These are phyloP conservation scores for Marasmius oreades DNA, from an alignment of 1,284 basidiomycete genomes.

Conservation along the genomic window DNA sequence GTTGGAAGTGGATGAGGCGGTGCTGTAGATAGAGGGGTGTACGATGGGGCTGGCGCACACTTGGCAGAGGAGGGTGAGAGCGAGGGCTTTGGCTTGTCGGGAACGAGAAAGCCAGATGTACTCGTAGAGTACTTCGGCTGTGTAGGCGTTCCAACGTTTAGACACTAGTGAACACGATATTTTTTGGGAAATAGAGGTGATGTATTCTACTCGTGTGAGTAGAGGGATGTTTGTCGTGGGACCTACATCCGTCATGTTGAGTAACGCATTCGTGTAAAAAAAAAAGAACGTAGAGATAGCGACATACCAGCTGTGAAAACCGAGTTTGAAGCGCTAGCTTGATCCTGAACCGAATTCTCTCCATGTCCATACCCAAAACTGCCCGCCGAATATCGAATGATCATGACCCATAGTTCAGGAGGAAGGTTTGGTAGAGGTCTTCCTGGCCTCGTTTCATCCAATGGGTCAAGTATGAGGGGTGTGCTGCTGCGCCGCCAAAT, in stretches of 20 bases:
- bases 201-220: slow-evolving; percentile 30
- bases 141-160: slow-evolving; percentile 49
- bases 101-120: slow-evolving; percentile 64
- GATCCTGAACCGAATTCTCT: no score
- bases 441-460: slow-evolving; percentile 13
- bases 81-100: slow-evolving; percentile 54
- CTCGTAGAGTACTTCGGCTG: slow-evolving; percentile 56
- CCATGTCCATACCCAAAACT: no score
- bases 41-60: slow-evolving; percentile 6
- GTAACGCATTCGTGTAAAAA: no score
- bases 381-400: slow-evolving; percentile 38
- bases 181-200: slow-evolving; percentile 45
- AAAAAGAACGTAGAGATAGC: not conserved
- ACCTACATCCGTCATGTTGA: slow-evolving; percentile 15
- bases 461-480: slow-evolving; percentile 4
- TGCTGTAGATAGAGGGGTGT: not conserved
- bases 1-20: not conserved
- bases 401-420: slow-evolving; percentile 56
- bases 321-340: no score
- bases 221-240: not conserved
- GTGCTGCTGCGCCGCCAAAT: no score
- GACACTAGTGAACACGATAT: slow-evolving; percentile 49
- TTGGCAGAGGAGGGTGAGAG: slow-evolving; percentile 49
- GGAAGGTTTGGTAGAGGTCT: slow-evolving; percentile 42
- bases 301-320: not conserved